Evolutionary conservation across 2,329 filamentous ascomycete genomes (phyloP), one percentile per base, ranked within the genome.

Genomic region (Beauveria sp.): DNA sequence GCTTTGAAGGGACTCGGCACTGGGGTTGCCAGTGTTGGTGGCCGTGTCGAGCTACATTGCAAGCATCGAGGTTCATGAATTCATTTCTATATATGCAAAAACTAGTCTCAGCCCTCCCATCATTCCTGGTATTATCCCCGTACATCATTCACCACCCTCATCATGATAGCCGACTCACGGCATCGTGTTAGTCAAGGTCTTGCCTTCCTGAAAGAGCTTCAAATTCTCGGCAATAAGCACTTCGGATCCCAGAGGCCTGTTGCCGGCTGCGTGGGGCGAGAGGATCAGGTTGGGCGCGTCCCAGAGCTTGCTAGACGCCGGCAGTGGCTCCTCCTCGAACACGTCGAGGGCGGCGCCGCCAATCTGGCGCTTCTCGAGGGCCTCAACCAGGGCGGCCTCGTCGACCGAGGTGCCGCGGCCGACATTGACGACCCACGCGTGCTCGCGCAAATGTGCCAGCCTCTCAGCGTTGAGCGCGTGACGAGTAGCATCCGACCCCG

Each of bases 171-270:
- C 28, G 28, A 20, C 50, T 61, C 50, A 61, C 9, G 51, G 52
- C 61, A 83, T 76, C 42, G 78, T 68, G 67, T 88, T 88, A 76
- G 77, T 84, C 69, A 88, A 66, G 61, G 77, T 69, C 75, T 88
- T 84, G 1, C 79, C 79, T 1, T 85, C 84, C 65, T 85, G 65
- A 67, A 87, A 85, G 65, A 79, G 75, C 65, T 84, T 76, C 72
- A 88, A 66, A 66, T 88, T 88, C 62, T 84, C 79, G 46, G 82
- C 80, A 64, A 88, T 85, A 68, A 88, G 71, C 6, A 67, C 77
- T 75, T 87, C 84, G 0, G 80, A 76, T 4, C 80, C 84, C 71
- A 86, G 83, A 5, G 86, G 86, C 63, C 86, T 71, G 0, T 84
- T 84, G 3, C 84, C 84, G 0, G 83, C 84, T 0, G 83, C 81